A percentile compares a stretch with the other conserved stretches of the same genome.
Evolutionary conservation across 306 rosid genomes (phyloP).

Genomic region (Arachis stenosperma): DNA sequence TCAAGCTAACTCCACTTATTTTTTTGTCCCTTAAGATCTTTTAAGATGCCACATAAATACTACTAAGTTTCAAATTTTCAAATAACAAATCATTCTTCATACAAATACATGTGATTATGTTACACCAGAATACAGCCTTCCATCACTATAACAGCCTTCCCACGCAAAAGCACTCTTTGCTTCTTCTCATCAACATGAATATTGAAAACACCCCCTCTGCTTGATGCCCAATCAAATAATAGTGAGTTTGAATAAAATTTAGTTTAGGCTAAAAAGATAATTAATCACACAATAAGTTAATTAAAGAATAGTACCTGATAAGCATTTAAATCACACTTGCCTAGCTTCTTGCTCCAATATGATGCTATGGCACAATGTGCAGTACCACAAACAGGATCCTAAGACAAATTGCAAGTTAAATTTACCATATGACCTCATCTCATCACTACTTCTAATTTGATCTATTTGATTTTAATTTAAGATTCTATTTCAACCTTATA

Average conservation of each 20-base stretch:
- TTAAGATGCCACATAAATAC: too few species aligned
- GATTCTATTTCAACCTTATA: background rate
- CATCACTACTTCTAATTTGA: background rate
- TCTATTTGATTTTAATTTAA: background rate
- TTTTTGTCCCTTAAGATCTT: too few species aligned
- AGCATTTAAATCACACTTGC: slow-evolving; percentile 66
- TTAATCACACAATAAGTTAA: background rate
- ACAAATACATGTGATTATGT: too few species aligned
- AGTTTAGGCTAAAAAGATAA: background rate
- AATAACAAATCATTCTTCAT: too few species aligned
- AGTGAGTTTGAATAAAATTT: background rate
- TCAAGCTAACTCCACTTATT: too few species aligned
- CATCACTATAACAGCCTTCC: slow-evolving; percentile 65
- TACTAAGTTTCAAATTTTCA: too few species aligned
- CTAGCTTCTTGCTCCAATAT: slow-evolving; percentile 73
- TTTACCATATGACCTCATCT: too few species aligned
- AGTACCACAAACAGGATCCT: slow-evolving; percentile 78
- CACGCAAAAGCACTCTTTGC: slow-evolving; percentile 63
- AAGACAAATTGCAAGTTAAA: slow-evolving; percentile 1
- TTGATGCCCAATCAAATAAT: slow-evolving; percentile 59
- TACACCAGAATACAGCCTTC: slow-evolving; percentile 61
- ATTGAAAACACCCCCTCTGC: slow-evolving; percentile 62
- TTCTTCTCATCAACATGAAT: slow-evolving; percentile 62
- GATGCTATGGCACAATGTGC: slow-evolving; percentile 73
- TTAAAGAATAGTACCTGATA: slow-evolving; percentile 52